These are phyloP conservation scores for Penicillium sumatraense DNA, from an alignment of 2,329 filamentous ascomycete genomes.

Conservation along the genomic window DNA sequence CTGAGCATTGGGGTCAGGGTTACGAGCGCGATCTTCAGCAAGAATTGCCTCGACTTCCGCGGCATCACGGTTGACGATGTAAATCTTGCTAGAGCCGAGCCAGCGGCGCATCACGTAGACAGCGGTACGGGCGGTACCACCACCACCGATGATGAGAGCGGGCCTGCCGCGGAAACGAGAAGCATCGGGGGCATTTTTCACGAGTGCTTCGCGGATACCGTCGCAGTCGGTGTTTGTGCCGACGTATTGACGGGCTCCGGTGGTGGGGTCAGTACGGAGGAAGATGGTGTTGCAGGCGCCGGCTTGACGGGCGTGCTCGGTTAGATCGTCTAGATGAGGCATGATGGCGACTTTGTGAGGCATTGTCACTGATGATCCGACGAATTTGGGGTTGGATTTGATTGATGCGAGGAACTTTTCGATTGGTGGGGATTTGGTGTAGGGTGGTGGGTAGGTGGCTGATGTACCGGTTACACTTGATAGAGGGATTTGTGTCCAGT, in stretches of 20 bases:
- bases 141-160: conserved; percentile 75
- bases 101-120: conserved; percentile 75
- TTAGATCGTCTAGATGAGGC: conserved; percentile 72
- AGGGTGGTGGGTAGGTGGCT: conserved; percentile 38
- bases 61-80: conserved; percentile 76
- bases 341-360: conserved; percentile 81
- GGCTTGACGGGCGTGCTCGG: conserved; percentile 71
- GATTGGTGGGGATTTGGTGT: conserved; percentile 42
- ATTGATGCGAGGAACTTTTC: conserved; percentile 40
- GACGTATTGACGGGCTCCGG: conserved; percentile 60
- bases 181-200: conserved; percentile 51
- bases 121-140: conserved; percentile 76
- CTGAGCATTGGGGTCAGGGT: conserved; percentile 37
- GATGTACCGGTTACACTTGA: conserved; percentile 37
- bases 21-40: conserved; percentile 65
- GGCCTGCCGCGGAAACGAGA: conserved; percentile 56
- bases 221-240: conserved; percentile 83
- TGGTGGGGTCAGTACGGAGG: conserved; percentile 50
- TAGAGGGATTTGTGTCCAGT: conserved; percentile 58
- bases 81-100: conserved; percentile 70
- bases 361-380: conserved; percentile 78
- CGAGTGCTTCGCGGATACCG: conserved; percentile 75
- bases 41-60: conserved; percentile 71
- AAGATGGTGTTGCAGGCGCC: conserved; percentile 83
- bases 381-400: conserved; percentile 44